Evolutionary conservation across 768 basidiomycete genomes (phyloP).

Genomic region (Tubosaeta brunneosetosa): DNA sequence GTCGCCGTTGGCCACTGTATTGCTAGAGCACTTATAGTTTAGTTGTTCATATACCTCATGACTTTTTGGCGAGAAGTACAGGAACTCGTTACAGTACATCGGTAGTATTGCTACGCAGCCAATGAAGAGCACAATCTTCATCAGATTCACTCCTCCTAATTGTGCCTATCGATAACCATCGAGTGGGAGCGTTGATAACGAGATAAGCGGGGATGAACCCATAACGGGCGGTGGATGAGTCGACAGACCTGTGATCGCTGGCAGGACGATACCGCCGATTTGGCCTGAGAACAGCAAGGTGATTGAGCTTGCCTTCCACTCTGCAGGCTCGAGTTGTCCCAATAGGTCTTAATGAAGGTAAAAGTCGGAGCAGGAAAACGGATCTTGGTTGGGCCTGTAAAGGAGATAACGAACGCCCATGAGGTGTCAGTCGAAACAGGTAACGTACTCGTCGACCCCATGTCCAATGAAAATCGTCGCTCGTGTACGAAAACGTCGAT

Average conservation of each 20-base stretch:
- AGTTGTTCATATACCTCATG: slow-evolving; percentile 31
- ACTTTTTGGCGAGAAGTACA: slow-evolving; percentile 14
- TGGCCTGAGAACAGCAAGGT: slow-evolving; percentile 68
- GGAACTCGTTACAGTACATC: slow-evolving; percentile 19
- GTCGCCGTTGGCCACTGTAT: slow-evolving; percentile 34
- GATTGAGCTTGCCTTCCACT: slow-evolving; percentile 55
- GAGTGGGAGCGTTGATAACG: too few species aligned
- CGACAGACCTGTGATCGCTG: slow-evolving; percentile 32
- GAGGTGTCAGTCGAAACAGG: slow-evolving; percentile 2
- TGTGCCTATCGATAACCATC: slow-evolving; percentile 20
- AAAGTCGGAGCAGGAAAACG: slow-evolving; percentile 67
- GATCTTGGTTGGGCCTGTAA: slow-evolving; percentile 51
- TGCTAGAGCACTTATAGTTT: slow-evolving; percentile 34
- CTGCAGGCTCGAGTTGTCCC: slow-evolving; percentile 62
- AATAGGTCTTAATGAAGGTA: slow-evolving; percentile 54
- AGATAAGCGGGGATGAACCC: too few species aligned
- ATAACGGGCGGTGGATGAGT: too few species aligned
- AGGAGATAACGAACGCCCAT: slow-evolving; percentile 4
- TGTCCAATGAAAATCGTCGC: slow-evolving; percentile 61
- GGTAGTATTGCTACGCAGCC: slow-evolving; percentile 42
- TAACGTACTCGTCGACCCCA: slow-evolving; percentile 64
- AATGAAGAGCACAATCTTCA: slow-evolving; percentile 83
- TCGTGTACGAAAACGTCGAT: slow-evolving; percentile 47
- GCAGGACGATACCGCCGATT: slow-evolving; percentile 66
- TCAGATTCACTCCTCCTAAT: slow-evolving; percentile 67